Percentiles rank a stretch among this genome's conserved stretches.
Conservation (phyloP, 257 asterid species). For the Solanum chilense region DNA sequence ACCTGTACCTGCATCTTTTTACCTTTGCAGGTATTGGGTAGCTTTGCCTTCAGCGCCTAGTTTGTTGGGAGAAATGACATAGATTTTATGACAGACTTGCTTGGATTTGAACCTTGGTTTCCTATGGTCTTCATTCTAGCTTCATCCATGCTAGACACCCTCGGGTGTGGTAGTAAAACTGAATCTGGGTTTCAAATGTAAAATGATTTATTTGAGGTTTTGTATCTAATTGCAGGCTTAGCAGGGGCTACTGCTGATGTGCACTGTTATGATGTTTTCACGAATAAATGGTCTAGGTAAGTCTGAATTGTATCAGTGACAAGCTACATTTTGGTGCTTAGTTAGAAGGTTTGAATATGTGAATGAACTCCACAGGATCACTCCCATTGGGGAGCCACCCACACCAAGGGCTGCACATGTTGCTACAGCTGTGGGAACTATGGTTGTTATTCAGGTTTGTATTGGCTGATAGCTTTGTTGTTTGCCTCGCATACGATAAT, state of each 20-base stretch:
- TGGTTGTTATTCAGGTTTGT: slow-evolving; percentile 98
- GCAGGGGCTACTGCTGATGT: slow-evolving; percentile 99
- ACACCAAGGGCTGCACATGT: slow-evolving; percentile 99
- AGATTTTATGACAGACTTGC: background rate
- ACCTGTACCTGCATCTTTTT: background rate
- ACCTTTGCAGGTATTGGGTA: background rate
- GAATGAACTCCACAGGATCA: slow-evolving; percentile 39
- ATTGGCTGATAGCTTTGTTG: background rate
- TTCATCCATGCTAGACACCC: background rate
- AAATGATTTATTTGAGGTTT: background rate
- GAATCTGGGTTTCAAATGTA: background rate
- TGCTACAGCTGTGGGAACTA: slow-evolving; percentile 98
- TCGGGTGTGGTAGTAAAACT: background rate
- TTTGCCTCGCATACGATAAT: background rate
- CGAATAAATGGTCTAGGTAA: slow-evolving; percentile 96
- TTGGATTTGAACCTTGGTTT: background rate
- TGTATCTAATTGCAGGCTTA: slow-evolving; percentile 59
- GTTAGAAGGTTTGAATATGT: background rate
- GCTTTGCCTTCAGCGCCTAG: background rate
- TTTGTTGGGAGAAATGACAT: background rate
- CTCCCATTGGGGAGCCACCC: slow-evolving; percentile 99
- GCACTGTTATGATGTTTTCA: slow-evolving; percentile 83
- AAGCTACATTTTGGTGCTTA: background rate
- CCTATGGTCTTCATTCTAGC: background rate
- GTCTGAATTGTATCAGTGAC: background rate